Conservation (phyloP, 257 asterid genomes). For the Primulina eburnea region DNA sequence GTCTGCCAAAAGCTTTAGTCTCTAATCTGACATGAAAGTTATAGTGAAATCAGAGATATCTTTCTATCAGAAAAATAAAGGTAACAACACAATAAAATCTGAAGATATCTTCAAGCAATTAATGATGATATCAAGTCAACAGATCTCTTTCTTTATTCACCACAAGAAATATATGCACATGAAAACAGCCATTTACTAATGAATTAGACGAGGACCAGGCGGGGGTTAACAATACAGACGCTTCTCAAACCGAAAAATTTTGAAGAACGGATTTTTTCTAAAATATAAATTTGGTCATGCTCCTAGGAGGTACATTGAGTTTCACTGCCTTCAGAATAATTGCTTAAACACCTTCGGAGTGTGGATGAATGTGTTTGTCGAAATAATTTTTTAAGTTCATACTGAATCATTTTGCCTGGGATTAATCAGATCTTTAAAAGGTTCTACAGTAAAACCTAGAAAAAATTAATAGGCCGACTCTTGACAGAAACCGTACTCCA, state of each 20-base stretch:
- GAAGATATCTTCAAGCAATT: constrained; percentile 15
- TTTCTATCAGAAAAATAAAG: background rate
- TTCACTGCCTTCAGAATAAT: background rate
- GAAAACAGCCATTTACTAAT: background rate
- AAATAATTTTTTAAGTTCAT: too few relatives aligned
- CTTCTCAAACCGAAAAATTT: background rate
- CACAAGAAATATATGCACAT: background rate
- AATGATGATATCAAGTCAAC: constrained; percentile 16
- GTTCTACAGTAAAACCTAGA: constrained; percentile 14
- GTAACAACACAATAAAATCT: constrained; percentile 1
- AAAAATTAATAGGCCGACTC: constrained; percentile 17
- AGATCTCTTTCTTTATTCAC: constrained; percentile 25
- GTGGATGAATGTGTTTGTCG: background rate
- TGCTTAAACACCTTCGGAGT: background rate
- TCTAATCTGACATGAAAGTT: constrained; percentile 21
- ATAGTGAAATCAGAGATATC: background rate
- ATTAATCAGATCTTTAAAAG: constrained; percentile 22
- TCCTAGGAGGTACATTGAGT: background rate
- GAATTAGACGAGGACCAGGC: background rate
- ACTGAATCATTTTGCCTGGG: background rate
- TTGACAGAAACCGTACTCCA: background rate
- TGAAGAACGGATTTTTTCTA: background rate
- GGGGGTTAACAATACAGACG: background rate
- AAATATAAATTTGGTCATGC: too few relatives aligned
- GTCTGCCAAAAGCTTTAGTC: background rate